A percentile compares a stretch with the other conserved stretches of the same genome.
phyloP scores from a whole-genome alignment of 169 alveolate genomes.

The Plasmodium gallinaceum region DNA sequence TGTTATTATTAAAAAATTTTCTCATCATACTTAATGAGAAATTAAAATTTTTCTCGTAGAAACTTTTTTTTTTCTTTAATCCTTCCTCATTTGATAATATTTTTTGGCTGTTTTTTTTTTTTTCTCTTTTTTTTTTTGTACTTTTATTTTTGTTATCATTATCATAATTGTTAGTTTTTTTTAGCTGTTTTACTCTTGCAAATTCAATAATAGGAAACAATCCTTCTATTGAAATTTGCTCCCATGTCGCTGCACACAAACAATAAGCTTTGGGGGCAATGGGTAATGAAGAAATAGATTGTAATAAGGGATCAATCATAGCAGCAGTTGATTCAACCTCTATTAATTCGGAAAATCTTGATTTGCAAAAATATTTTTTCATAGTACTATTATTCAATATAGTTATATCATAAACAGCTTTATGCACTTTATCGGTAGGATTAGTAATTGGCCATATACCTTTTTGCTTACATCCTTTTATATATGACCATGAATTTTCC shows the following conservation, averaged over 20 bases:
- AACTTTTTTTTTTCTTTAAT: conserved; percentile 9
- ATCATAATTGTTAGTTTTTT: conserved; percentile 2
- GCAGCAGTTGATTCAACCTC: conserved; percentile 89
- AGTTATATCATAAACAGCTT: conserved; percentile 85
- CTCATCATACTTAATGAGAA: conserved; percentile 34
- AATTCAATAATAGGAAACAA: conserved; percentile 81
- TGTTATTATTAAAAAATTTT: conserved; percentile 28
- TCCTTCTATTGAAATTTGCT: conserved; percentile 89
- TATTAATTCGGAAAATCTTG: conserved; percentile 88
- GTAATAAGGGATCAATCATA: conserved; percentile 86
- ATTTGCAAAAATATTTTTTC: conserved; percentile 89
- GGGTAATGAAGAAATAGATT: conserved; percentile 80
- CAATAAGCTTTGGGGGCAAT: conserved; percentile 84
- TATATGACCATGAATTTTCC: conserved; percentile 81
- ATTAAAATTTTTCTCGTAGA: conserved; percentile 35
- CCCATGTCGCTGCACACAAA: conserved; percentile 89
- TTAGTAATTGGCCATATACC: conserved; percentile 93
- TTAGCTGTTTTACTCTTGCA: conserved; percentile 61
- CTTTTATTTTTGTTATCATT: not conserved
- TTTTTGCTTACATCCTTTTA: conserved; percentile 91
- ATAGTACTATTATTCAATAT: conserved; percentile 86
- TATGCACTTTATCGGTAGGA: conserved; percentile 90
- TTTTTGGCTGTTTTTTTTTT: not conserved
- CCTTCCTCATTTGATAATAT: not conserved
- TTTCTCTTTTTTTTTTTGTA: not conserved